Conservation (phyloP, 371 early-diverging fungal species). For the Mycotypha africana region DNA sequence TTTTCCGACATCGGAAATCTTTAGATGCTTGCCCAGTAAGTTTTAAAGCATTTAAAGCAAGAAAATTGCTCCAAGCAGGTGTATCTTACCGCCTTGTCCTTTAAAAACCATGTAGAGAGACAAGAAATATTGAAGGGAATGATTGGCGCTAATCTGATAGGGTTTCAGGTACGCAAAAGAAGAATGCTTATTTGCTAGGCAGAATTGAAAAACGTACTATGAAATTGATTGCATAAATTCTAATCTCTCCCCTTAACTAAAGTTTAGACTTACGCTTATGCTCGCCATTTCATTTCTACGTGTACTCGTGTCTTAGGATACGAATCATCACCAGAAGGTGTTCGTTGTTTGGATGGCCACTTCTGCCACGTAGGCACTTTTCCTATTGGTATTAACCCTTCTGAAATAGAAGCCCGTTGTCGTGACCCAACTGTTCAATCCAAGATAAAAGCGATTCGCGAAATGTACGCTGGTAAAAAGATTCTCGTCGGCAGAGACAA, state of each 20-base stretch:
- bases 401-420: conserved; percentile 31
- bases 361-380: conserved; percentile 83
- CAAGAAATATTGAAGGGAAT: conserved; percentile 89
- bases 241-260: conserved; percentile 67
- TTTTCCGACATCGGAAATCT: conserved; percentile 93
- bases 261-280: conserved; percentile 89
- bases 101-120: conserved; percentile 47
- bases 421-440: conserved; percentile 47
- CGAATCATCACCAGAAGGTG: conserved; percentile 79
- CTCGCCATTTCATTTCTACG: conserved; percentile 90
- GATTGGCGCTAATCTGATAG: conserved; percentile 85
- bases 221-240: too few relatives aligned
- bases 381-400: conserved; percentile 95
- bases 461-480: conserved; percentile 85
- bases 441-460: conserved; percentile 71
- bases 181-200: too few relatives aligned
- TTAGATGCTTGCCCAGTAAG: conserved; percentile 41
- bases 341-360: conserved; percentile 57
- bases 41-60: too few relatives aligned
- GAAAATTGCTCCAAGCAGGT: too few relatives aligned
- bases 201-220: too few relatives aligned
- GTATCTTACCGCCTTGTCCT: too few relatives aligned
- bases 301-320: conserved; percentile 89
- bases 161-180: conserved; percentile 66
- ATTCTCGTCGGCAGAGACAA: conserved; percentile 98